Percentiles rank a stretch among this genome's conserved stretches.
These are phyloP conservation scores for Macadamia integrifolia DNA, from an alignment of 164 flowering plant species.

Conservation along the genomic window DNA sequence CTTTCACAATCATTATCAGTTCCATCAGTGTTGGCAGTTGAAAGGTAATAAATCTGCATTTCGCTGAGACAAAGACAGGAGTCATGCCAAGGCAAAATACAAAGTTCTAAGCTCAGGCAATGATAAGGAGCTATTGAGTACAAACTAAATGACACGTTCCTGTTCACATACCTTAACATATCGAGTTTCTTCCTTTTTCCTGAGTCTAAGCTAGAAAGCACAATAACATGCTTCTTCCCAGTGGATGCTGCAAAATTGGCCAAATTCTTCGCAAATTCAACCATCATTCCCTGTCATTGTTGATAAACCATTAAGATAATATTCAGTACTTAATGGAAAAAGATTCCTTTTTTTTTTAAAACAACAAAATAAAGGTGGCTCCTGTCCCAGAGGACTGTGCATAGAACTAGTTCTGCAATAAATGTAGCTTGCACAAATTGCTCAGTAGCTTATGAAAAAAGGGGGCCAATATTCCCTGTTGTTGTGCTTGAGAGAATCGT, in stretches of 20 bases:
- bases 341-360: no score
- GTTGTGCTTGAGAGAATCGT: no score
- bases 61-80: conserved; percentile 35
- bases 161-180: conserved; percentile 50
- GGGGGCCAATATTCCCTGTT: no score
- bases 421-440: no score
- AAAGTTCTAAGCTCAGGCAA: background rate
- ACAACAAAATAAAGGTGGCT: no score
- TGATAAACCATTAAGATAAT: background rate
- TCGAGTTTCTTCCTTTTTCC: conserved; percentile 65
- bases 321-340: background rate
- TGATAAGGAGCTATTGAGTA: background rate
- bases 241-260: conserved; percentile 67
- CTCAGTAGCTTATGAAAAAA: no score
- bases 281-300: conserved; percentile 69
- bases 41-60: conserved; percentile 68
- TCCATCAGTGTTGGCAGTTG: conserved; percentile 60
- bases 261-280: conserved; percentile 72
- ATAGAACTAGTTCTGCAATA: no score
- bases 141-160: no score
- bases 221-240: conserved; percentile 78
- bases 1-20: conserved; percentile 63
- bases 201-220: conserved; percentile 89
- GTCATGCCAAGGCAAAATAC: conserved; percentile 3
- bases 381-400: no score